Base-by-base conservation (phyloP, 2,329 filamentous ascomycete genomes). In the Trichophyton equinum region DNA sequence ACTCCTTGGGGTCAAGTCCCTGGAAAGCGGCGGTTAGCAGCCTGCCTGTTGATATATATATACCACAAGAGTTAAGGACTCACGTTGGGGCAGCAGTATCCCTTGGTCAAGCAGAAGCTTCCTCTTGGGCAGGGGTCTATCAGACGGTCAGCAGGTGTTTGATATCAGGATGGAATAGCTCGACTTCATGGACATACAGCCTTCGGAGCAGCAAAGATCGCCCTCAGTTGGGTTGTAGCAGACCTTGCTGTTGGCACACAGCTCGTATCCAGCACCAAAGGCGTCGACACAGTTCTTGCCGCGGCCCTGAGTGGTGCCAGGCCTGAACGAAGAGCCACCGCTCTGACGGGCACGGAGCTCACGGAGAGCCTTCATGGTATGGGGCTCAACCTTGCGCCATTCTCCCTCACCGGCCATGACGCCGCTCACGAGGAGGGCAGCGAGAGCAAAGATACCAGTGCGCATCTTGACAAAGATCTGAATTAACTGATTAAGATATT, bases 121-220 rank as follows among this genome's bases (percentile, higher is more conserved):
- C 60, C 64, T 3, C 11, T 22, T 51, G 65, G 65, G 49, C 65
- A 66, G 11, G 62, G 38, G 47, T 66, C 63, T 65, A 49, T 27
- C 44, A 27, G 36, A 11, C 2, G 20, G 51, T 63, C 47, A 63
- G 46, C 25, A 20, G 25, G n/a, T 13, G 30, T 57, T 36, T 36
- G 13, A n/a, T 27, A 51, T 13, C 18, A 13, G 49, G 13, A 2
- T 22, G 5, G 33, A 47, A n/a, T 8, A 20, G 18, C 42, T 51
- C 9, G 9, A 38, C 3, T 38, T 38, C 18, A 27, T 5, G 20
- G 36, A 63, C 65, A 58, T 63, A 66, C 66, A 68, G 61, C 61
- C 62, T 55, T 59, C 64, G 20, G 59, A 57, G 60, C 67, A 67
- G 62, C 67, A 68, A 33, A 63, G 59, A 20, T 68, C 64, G 13